A percentile compares a stretch with the other conserved stretches of the same genome.
Evolutionary conservation across 1,284 basidiomycete species (phyloP).

Genomic region (Cutaneotrichosporon spelunceum): DNA sequence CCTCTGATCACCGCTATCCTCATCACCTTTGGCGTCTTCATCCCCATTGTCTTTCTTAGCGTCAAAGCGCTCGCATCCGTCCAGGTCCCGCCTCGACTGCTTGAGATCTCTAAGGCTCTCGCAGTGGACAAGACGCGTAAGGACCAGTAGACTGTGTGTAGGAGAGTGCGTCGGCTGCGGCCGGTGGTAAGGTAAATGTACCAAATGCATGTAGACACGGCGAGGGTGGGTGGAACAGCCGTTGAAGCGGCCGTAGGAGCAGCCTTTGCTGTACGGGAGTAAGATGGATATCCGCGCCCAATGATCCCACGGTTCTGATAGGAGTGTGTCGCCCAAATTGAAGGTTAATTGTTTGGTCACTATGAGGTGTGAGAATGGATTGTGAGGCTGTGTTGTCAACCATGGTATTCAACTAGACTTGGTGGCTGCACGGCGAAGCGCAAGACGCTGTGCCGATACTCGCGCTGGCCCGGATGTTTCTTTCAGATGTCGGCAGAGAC

Average conservation of each 20-base stretch:
- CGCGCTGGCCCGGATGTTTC: too few relatives aligned
- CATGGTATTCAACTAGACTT: too few relatives aligned
- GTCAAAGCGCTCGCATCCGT: slow-evolving; percentile 69
- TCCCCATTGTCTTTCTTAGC: slow-evolving; percentile 67
- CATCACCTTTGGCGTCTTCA: slow-evolving; percentile 65
- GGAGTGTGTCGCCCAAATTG: too few relatives aligned
- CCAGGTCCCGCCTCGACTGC: slow-evolving; percentile 58
- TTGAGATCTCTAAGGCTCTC: slow-evolving; percentile 46
- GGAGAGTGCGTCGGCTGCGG: background rate
- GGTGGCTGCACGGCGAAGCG: too few relatives aligned
- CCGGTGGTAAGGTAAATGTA: slow-evolving; percentile 5
- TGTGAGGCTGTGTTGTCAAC: too few relatives aligned
- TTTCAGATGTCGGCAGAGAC: too few relatives aligned
- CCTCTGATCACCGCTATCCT: slow-evolving; percentile 69
- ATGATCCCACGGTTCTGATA: too few relatives aligned
- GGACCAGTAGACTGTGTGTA: slow-evolving; percentile 59
- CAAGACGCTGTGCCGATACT: too few relatives aligned
- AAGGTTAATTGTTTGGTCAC: too few relatives aligned
- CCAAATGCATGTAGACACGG: slow-evolving; percentile 8
- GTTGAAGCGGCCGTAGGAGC: background rate
- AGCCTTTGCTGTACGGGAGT: too few relatives aligned
- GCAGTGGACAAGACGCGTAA: slow-evolving; percentile 67
- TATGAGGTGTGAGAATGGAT: too few relatives aligned
- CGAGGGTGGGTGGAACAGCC: background rate
- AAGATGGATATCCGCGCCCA: too few relatives aligned